These are phyloP conservation scores for Hypoxylon sp. DNA, from an alignment of 2,329 filamentous ascomycete genomes.

Conservation along the genomic window DNA sequence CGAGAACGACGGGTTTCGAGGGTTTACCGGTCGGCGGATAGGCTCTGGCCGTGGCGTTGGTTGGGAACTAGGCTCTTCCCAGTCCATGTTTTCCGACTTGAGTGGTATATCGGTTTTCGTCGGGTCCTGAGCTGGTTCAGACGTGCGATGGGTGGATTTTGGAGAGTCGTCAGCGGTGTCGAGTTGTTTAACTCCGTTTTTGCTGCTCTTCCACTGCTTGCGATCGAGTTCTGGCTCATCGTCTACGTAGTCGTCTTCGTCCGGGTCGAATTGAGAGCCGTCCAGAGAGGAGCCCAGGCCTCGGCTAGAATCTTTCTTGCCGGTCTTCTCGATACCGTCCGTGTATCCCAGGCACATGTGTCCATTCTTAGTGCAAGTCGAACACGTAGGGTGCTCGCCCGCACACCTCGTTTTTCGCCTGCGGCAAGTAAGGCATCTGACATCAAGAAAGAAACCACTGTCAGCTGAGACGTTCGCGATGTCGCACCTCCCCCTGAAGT, in stretches of 20 bases:
- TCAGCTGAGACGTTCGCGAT: conserved; percentile 42
- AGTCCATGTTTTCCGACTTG: conserved; percentile 52
- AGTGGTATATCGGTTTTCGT: conserved; percentile 44
- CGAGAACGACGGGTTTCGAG: conserved; percentile 56
- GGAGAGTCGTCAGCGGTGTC: conserved; percentile 47
- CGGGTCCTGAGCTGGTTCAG: conserved; percentile 46
- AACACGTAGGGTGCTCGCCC: conserved; percentile 78
- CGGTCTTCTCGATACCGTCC: conserved; percentile 63
- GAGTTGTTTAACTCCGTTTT: conserved; percentile 44
- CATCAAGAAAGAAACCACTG: conserved; percentile 28
- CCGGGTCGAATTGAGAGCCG: conserved; percentile 50
- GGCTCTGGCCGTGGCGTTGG: conserved; percentile 48
- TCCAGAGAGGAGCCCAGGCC: conserved; percentile 24
- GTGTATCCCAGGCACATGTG: conserved; percentile 77
- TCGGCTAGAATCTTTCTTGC: conserved; percentile 50
- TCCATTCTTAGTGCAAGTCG: conserved; percentile 78
- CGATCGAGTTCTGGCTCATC: conserved; percentile 51
- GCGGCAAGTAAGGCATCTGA: conserved; percentile 78
- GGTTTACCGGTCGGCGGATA: conserved; percentile 46
- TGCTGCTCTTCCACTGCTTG: conserved; percentile 50
- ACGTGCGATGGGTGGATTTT: conserved; percentile 43
- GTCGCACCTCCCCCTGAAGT: conserved; percentile 28
- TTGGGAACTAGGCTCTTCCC: conserved; percentile 50
- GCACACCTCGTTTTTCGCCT: conserved; percentile 82
- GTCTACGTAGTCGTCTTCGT: conserved; percentile 56